Base-by-base conservation (phyloP, 2,329 filamentous ascomycete species). In the Sclerotinia sclerotiorum region DNA sequence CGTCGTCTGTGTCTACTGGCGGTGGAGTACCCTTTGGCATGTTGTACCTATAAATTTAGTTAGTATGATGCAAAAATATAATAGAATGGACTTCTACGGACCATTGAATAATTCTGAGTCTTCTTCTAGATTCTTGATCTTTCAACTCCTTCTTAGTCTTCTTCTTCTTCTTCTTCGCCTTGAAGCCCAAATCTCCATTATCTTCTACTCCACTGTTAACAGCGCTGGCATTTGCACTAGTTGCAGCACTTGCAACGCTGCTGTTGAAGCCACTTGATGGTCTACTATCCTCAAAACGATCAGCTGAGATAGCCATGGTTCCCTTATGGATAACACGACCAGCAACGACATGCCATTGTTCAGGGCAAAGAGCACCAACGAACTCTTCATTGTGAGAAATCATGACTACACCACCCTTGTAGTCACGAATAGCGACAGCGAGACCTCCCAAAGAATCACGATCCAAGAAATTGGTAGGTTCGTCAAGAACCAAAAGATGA, bases 381-480 rank as follows among this genome's bases (percentile, higher is more conserved):
- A 99, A 99, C 80, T 99, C 95, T 78, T 98, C 94, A 86, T 99
- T 98, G 83, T 99, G 95, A 71, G 94, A 97, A 81, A 99, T 99
- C 89, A 99, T 97, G 72, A 99, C 94, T 2, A 99, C 95, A 80
- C 95, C 95, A 74, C 95, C 95, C 84, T 93, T 96, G 88, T 96
- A 99, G 78, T 98, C 95, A 74, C 94, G 92, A 77, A 99, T 98
- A 73, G 95, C 95, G 52, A 97, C 93, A n/a, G 95, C 94, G 67
- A 99, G 87, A 80, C 94, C 95, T 77, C 95, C 96, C 24, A 99
- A 89, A 21, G 94, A 97, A 82, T 99, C 95, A 75, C 95, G 93
- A 78, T 99, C 95, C 84, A 99, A 88, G 87, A 97, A 99, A 84
- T 99, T 99, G 79, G 95, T 98, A 69, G 95, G 95, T 82, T 99